Percentiles rank a stretch among this genome's conserved stretches.
phyloP scores from a whole-genome alignment of 331 rosid species.

The Telfairia occidentalis region DNA sequence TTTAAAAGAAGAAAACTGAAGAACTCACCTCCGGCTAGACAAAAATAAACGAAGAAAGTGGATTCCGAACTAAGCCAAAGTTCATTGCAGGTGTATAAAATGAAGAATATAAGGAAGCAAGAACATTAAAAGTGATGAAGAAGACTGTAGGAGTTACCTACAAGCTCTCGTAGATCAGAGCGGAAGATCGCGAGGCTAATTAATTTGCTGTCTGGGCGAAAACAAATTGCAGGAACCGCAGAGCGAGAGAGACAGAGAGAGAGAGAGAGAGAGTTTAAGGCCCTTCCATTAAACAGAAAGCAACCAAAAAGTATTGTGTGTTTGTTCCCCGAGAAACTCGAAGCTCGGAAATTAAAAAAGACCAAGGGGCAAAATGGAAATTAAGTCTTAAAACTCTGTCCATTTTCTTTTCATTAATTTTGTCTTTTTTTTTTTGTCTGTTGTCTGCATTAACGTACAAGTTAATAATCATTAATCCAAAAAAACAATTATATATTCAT shows the following conservation, averaged over 20 bases:
- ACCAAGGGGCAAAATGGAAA: constrained; percentile 37
- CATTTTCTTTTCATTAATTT: not conserved
- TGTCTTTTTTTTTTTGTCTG: not conserved
- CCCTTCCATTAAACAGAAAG: constrained; percentile 60
- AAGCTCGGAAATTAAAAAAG: constrained; percentile 15
- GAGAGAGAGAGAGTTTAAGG: constrained; percentile 32
- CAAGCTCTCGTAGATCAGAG: not conserved
- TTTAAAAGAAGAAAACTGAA: not conserved
- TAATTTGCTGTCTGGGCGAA: constrained; percentile 2
- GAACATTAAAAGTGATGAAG: not conserved
- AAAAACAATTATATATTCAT: too few relatives aligned
- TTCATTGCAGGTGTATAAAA: not conserved
- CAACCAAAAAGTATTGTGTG: constrained; percentile 33
- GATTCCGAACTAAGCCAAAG: not conserved
- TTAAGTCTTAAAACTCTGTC: constrained; percentile 7
- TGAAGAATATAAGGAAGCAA: not conserved
- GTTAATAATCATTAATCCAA: not conserved
- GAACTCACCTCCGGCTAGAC: not conserved
- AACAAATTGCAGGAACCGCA: constrained; percentile 16
- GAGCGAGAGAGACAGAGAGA: constrained; percentile 25
- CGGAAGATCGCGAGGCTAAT: constrained; percentile 4
- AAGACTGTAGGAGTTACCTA: constrained; percentile 27
- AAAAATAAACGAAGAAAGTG: not conserved
- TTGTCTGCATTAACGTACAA: not conserved
- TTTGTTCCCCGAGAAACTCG: constrained; percentile 31